Evolutionary conservation across 352 stramenopile genomes (phyloP).

Genomic region (Lagenidium sp.): DNA sequence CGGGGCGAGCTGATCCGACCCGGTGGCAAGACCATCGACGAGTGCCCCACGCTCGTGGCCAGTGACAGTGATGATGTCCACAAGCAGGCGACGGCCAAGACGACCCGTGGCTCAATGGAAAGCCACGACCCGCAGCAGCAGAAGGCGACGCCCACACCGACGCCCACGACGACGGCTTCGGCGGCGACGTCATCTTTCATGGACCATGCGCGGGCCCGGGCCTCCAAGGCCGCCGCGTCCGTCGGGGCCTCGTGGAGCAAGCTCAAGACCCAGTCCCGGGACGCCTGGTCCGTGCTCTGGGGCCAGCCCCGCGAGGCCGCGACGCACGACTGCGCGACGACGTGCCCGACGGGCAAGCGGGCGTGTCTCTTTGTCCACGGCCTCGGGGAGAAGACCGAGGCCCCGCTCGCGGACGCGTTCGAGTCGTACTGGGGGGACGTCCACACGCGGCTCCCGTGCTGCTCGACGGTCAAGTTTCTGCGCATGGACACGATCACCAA

Average conservation of each 20-base stretch:
- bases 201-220: too few species aligned
- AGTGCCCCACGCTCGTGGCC: background rate
- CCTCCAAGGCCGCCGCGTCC: too few species aligned
- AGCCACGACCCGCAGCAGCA: too few species aligned
- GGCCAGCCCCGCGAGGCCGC: slow-evolving; percentile 2
- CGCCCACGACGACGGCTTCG: background rate
- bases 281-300: slow-evolving; percentile 1
- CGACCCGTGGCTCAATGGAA: background rate
- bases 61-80: too few species aligned
- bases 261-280: slow-evolving; percentile 3
- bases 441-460: slow-evolving; percentile 19
- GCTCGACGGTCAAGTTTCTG: slow-evolving; percentile 22
- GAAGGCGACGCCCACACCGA: background rate
- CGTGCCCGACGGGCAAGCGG: slow-evolving; percentile 8
- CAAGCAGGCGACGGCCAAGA: background rate
- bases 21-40: background rate
- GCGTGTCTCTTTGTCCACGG: slow-evolving; percentile 26
- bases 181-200: too few species aligned
- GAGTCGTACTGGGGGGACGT: slow-evolving; percentile 19
- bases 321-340: slow-evolving; percentile 3
- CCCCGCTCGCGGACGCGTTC: slow-evolving; percentile 7
- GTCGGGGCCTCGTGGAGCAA: background rate
- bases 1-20: slow-evolving; percentile 4
- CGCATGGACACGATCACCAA: slow-evolving; percentile 21
- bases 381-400: slow-evolving; percentile 4